Conservation (phyloP, 495 filamentous ascomycete species). For the Xylaria curta region DNA sequence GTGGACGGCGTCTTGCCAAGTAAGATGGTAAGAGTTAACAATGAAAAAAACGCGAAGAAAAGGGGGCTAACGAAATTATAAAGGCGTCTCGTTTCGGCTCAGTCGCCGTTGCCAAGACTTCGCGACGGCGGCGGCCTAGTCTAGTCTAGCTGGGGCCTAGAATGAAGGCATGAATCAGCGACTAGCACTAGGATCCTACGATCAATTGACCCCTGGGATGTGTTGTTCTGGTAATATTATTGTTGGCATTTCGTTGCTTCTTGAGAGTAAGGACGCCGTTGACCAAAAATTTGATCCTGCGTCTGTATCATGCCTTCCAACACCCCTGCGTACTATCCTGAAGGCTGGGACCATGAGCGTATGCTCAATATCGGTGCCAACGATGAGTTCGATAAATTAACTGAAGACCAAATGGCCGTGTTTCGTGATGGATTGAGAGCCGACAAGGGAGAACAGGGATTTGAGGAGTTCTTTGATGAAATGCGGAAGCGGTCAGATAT, state of each 20-base stretch:
- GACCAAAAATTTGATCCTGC: neutral
- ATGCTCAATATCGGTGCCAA: slow-evolving; percentile 9
- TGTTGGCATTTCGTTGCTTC: neutral
- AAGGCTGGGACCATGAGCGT: slow-evolving; percentile 21
- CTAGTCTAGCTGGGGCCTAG: neutral
- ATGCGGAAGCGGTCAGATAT: slow-evolving; percentile 10
- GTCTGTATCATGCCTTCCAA: neutral
- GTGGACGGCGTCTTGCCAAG: slow-evolving; percentile 1
- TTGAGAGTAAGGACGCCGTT: neutral
- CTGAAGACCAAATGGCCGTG: neutral
- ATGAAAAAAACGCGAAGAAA: neutral
- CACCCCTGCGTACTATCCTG: slow-evolving; percentile 11
- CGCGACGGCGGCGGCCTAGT: neutral
- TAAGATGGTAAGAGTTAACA: neutral
- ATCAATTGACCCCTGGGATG: neutral
- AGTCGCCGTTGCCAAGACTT: neutral
- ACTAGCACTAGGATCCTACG: too few species aligned
- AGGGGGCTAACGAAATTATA: slow-evolving; percentile 15
- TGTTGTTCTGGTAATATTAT: neutral
- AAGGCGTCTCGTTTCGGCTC: neutral
- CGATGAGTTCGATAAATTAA: neutral
- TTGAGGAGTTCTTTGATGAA: slow-evolving; percentile 16
- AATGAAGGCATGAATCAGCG: neutral
- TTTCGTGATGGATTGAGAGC: slow-evolving; percentile 15
- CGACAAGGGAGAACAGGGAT: slow-evolving; percentile 15